These are phyloP conservation scores for Neofusicoccum ribis DNA, from an alignment of 2,329 filamentous ascomycete genomes.

Conservation along the genomic window DNA sequence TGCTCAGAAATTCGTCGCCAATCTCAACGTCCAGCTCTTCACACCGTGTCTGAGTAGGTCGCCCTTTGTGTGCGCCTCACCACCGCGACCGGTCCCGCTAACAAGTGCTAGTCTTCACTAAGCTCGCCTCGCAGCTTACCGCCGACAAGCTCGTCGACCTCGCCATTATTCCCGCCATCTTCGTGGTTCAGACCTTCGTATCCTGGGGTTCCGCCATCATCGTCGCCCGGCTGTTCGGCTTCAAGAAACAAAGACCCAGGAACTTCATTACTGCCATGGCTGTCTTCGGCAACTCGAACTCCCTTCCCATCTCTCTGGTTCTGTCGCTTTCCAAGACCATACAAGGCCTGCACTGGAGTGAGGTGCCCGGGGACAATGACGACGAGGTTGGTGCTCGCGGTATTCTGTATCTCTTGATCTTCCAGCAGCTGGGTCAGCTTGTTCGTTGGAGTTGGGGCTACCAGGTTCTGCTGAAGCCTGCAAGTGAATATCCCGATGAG, in stretches of 20 bases:
- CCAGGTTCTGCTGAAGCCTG: slow-evolving; percentile 86
- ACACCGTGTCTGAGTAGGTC: slow-evolving; percentile 89
- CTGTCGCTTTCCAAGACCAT: slow-evolving; percentile 91
- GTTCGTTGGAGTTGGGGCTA: slow-evolving; percentile 99
- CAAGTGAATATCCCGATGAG: slow-evolving; percentile 69
- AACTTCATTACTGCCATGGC: slow-evolving; percentile 99
- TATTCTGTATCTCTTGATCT: slow-evolving; percentile 93
- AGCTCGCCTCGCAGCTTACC: slow-evolving; percentile 90
- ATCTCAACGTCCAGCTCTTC: slow-evolving; percentile 94
- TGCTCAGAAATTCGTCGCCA: slow-evolving; percentile 93
- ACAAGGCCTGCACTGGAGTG: slow-evolving; percentile 89
- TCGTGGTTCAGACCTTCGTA: slow-evolving; percentile 80
- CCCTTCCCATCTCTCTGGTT: slow-evolving; percentile 92
- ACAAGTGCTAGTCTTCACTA: slow-evolving; percentile 75
- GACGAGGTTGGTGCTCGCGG: slow-evolving; percentile 91
- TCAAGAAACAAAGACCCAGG: slow-evolving; percentile 72
- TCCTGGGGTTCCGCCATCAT: slow-evolving; percentile 75
- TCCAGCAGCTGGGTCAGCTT: slow-evolving; percentile 94
- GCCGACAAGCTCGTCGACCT: slow-evolving; percentile 87
- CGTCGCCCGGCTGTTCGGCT: slow-evolving; percentile 74
- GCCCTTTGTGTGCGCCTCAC: background rate
- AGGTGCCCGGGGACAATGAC: slow-evolving; percentile 87
- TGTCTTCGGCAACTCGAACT: slow-evolving; percentile 97
- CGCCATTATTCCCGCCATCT: slow-evolving; percentile 93
- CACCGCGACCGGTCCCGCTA: slow-evolving; percentile 2